Percentiles rank a stretch among this genome's conserved stretches.
phyloP scores from a whole-genome alignment of 768 basidiomycete species.

The Gymnopilus junonius region DNA sequence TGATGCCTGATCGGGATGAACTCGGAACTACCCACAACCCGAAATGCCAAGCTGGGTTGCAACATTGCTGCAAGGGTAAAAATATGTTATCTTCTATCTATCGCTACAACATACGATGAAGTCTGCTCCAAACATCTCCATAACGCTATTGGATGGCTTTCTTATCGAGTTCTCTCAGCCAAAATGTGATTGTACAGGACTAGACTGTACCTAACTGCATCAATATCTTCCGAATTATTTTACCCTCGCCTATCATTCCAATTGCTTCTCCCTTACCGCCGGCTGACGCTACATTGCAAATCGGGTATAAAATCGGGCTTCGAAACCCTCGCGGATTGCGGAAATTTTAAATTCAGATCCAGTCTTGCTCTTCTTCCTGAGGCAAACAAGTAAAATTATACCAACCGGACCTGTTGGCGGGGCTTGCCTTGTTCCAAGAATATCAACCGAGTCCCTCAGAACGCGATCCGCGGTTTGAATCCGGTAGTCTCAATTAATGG shows the following conservation, averaged over 20 bases:
- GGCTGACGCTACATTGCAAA: constrained; percentile 8
- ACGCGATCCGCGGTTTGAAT: background rate
- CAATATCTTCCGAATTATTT: background rate
- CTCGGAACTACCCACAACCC: background rate
- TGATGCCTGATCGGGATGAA: background rate
- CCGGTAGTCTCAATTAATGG: background rate
- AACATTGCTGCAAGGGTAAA: background rate
- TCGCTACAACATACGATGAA: background rate
- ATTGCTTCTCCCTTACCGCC: constrained; percentile 19
- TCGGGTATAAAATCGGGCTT: background rate
- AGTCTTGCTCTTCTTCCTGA: background rate
- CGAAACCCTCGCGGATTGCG: background rate
- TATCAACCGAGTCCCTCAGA: background rate
- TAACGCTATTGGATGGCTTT: background rate
- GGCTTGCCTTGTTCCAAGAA: constrained; percentile 5
- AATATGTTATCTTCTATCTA: constrained; percentile 4
- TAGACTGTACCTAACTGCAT: background rate
- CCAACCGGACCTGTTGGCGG: background rate
- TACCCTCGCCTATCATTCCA: constrained; percentile 8
- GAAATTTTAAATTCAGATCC: constrained; percentile 2
- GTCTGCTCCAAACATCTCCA: background rate
- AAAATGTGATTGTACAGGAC: background rate
- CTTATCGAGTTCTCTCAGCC: background rate
- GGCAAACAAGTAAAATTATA: background rate
- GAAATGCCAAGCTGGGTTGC: background rate